phyloP scores from a whole-genome alignment of 805 yeast genomes.

The Jamesozyma lodderae region DNA sequence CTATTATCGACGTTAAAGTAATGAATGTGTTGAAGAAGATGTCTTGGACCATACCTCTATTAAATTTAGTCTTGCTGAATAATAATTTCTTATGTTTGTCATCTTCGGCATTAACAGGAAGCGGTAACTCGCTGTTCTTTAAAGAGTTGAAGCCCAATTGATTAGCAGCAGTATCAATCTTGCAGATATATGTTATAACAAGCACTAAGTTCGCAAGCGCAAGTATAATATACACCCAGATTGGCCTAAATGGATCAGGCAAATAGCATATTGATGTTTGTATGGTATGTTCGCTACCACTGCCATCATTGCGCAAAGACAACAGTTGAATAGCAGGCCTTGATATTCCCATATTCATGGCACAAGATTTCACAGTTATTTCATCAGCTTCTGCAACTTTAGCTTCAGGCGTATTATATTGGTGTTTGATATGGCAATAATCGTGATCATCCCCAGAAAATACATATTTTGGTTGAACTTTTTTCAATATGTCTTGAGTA shows the following conservation, averaged over 20 bases:
- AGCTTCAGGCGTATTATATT: slow-evolving; percentile 16
- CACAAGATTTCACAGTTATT: slow-evolving; percentile 77
- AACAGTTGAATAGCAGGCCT: slow-evolving; percentile 82
- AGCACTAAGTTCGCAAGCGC: slow-evolving; percentile 3
- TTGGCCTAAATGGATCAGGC: slow-evolving; percentile 44
- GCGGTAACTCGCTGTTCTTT: slow-evolving; percentile 10
- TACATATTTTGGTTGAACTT: slow-evolving; percentile 55
- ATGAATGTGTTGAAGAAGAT: background rate
- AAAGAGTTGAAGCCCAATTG: background rate
- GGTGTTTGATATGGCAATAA: slow-evolving; percentile 71
- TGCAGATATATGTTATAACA: background rate
- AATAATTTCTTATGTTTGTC: slow-evolving; percentile 2
- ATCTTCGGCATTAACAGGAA: slow-evolving; percentile 15
- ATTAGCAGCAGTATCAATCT: background rate
- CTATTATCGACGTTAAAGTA: slow-evolving; percentile 6
- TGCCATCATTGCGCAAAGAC: slow-evolving; percentile 46
- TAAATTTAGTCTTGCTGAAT: background rate
- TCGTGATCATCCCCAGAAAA: slow-evolving; percentile 98
- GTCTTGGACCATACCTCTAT: slow-evolving; percentile 2
- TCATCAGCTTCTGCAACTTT: slow-evolving; percentile 44
- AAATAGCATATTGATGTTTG: slow-evolving; percentile 46
- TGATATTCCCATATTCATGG: slow-evolving; percentile 87
- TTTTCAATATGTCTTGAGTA: slow-evolving; percentile 48
- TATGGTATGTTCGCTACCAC: slow-evolving; percentile 7
- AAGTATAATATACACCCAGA: slow-evolving; percentile 29